These are phyloP conservation scores for Eucalyptus albens DNA, from an alignment of 345 rosid genomes.

Conservation along the genomic window DNA sequence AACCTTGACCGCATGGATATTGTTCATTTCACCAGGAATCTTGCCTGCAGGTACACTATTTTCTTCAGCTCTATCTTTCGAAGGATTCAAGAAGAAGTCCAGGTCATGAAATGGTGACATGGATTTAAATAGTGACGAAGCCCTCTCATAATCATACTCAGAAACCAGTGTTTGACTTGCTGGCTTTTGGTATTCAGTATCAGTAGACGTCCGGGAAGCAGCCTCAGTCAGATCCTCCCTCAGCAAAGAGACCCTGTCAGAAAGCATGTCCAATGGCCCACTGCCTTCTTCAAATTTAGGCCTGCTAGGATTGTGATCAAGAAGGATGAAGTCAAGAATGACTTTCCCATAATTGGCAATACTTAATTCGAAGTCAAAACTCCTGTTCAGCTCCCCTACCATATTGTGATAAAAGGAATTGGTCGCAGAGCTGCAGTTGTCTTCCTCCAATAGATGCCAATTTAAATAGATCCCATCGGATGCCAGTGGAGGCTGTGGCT, in stretches of 20 bases:
- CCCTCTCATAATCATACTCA: conserved; percentile 25
- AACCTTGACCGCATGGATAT: conserved; percentile 9
- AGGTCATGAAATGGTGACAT: conserved; percentile 72
- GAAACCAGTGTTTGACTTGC: conserved; percentile 10
- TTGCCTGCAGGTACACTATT: conserved; percentile 12
- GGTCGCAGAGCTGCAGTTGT: conserved; percentile 17
- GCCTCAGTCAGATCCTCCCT: conserved; percentile 4
- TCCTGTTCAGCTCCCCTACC: conserved; percentile 22
- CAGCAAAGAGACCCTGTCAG: conserved; percentile 7
- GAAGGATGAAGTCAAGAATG: conserved; percentile 40
- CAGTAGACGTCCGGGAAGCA: conserved; percentile 11
- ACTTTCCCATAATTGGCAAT: conserved; percentile 22
- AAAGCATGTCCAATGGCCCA: conserved; percentile 22
- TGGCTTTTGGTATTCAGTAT: conserved; percentile 7
- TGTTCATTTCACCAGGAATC: conserved; percentile 6
- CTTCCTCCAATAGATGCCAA: conserved; percentile 68
- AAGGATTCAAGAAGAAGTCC: conserved; percentile 80
- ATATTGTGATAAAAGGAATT: conserved; percentile 11
- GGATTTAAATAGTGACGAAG: conserved; percentile 40
- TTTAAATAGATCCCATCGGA: conserved; percentile 83
- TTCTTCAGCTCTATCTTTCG: conserved; percentile 24
- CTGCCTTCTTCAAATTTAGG: conserved; percentile 14
- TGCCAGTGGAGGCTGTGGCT: conserved; percentile 38
- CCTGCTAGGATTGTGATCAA: conserved; percentile 22
- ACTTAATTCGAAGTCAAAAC: conserved; percentile 22